Base-by-base conservation (phyloP, 2,329 filamentous ascomycete species). In the Arthrobotrys pseudoclavata region DNA sequence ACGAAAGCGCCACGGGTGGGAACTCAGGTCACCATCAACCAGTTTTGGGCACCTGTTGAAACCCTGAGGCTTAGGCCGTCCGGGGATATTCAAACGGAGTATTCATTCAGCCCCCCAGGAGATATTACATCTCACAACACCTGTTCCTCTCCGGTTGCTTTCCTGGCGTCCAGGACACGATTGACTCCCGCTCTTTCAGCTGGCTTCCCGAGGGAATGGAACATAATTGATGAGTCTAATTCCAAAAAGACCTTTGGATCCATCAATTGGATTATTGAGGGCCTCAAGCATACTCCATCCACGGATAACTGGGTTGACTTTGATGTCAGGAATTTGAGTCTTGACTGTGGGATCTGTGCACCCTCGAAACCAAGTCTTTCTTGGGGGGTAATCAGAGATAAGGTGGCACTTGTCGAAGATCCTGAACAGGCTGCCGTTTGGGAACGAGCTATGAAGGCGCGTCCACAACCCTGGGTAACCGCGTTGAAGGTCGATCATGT, bases 391-490 rank as follows among this genome's bases (percentile, higher is more conserved):
- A 80, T 75, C 7, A 80, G 80, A 12, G 80, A 81, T 3, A 83
- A 82, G 40, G 80, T 86, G 20, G 83, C 83, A 13, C 84, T 86
- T 0, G 86, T 85, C 60, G 88, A 89, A 80, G 85, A 89, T 79
- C 84, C 86, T 0, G 81, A 84, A 69, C 84, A 85, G 75, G 87
- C 88, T 31, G 86, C 85, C 1, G 71, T 81, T 0, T 89, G 86
- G 76, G 88, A 90, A 80, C 83, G 84, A 42, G 83, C 83, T 0
- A 81, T 88, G 10, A 89, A 89, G 79, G 81, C 81, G 18, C 83
- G 85, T 12, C 86, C 87, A 1, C 62, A 83, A 0, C 81, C 85
- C 1, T 85, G 87, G 52, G 78, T 84, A 18, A 83, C 84, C 0
- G 84, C 85, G 34, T 80, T 84, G 20, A 80, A 68, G 20, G 50